Evolutionary conservation across 169 alveolate species (phyloP).

Genomic region (Cardiosporidium cionae): DNA sequence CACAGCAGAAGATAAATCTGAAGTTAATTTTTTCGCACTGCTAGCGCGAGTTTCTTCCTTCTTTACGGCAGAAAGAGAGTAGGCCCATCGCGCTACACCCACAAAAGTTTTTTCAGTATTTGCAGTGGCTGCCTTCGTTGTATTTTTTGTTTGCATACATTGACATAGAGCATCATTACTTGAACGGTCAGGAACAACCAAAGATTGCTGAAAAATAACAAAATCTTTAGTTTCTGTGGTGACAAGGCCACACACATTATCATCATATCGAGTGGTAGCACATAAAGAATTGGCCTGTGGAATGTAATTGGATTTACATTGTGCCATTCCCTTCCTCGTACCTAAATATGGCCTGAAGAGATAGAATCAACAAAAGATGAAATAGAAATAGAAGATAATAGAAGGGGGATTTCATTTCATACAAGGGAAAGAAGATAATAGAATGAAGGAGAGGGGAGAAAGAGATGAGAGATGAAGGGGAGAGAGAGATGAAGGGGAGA

Average conservation of each 20-base stretch:
- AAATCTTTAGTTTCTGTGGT: constrained; percentile 40
- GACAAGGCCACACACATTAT: constrained; percentile 42
- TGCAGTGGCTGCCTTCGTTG: too few species aligned
- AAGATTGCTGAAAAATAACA: constrained; percentile 30
- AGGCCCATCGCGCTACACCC: too few species aligned
- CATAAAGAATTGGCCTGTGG: constrained; percentile 12
- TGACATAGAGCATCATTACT: constrained; percentile 48
- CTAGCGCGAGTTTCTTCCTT: too few species aligned
- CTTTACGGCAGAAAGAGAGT: too few species aligned
- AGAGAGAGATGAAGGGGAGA: too few species aligned
- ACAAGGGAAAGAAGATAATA: background rate
- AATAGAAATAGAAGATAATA: background rate
- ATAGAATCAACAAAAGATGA: background rate
- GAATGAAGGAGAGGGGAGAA: constrained; percentile 2
- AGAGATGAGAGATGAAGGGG: too few species aligned
- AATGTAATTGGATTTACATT: constrained; percentile 14
- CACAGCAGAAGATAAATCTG: too few species aligned
- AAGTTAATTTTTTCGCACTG: too few species aligned
- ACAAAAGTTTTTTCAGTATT: too few species aligned
- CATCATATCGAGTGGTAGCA: constrained; percentile 13
- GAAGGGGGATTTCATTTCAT: background rate
- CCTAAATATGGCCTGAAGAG: constrained; percentile 11
- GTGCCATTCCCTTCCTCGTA: background rate
- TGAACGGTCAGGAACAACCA: constrained; percentile 33
- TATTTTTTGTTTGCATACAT: constrained; percentile 19